phyloP scores from a whole-genome alignment of 2,329 filamentous ascomycete genomes.

The Pseudopithomyces maydicus region DNA sequence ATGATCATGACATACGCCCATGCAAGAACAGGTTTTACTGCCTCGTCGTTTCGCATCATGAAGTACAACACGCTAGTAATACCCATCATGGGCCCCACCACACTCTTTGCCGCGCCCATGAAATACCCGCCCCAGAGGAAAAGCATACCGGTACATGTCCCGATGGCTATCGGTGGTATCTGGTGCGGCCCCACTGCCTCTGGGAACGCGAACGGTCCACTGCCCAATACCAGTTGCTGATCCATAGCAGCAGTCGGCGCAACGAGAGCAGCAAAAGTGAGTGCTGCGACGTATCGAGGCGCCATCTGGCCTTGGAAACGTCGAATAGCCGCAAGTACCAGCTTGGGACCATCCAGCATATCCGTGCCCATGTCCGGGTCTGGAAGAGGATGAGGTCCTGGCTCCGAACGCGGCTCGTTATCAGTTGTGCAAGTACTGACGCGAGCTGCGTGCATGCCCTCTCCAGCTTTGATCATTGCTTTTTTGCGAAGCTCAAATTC shows the following conservation, averaged over 20 bases:
- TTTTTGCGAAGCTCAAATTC: neutral
- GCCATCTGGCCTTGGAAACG: neutral
- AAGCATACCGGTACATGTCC: neutral
- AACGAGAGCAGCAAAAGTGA: neutral
- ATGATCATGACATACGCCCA: conserved; percentile 23
- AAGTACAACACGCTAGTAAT: conserved; percentile 25
- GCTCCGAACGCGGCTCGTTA: no score
- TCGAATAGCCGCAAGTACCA: neutral
- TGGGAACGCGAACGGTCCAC: neutral
- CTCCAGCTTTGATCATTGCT: neutral
- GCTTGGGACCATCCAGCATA: neutral
- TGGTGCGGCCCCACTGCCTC: neutral
- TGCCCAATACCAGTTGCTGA: neutral
- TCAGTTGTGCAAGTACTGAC: neutral
- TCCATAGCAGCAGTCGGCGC: neutral
- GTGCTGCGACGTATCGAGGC: neutral
- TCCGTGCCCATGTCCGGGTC: neutral
- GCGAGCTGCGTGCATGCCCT: neutral
- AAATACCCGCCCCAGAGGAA: conserved; percentile 2
- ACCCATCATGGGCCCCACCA: conserved; percentile 22
- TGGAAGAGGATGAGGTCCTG: neutral
- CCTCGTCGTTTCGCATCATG: conserved; percentile 26
- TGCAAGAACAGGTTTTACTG: conserved; percentile 16
- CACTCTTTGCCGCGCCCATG: neutral
- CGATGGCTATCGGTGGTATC: neutral